These are phyloP conservation scores for Polyporus tsugae DNA, from an alignment of 1,284 basidiomycete genomes.

Conservation along the genomic window DNA sequence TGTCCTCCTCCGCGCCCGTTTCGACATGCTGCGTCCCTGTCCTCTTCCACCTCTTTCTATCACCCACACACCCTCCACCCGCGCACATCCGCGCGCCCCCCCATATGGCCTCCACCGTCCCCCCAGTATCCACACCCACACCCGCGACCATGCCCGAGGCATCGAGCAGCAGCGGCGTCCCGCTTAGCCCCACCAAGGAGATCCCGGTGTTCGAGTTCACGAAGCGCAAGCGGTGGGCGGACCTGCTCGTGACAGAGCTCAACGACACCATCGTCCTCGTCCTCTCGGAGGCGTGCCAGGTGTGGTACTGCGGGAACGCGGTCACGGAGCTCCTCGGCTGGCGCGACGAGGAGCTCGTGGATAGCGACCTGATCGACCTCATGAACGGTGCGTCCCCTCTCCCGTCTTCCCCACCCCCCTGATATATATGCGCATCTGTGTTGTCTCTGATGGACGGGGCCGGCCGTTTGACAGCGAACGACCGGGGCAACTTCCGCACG, in stretches of 20 bases:
- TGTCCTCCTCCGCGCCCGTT: not conserved
- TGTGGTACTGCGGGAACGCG: conserved; percentile 78
- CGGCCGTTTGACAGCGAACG: conserved; percentile 56
- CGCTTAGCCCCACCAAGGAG: conserved; percentile 27
- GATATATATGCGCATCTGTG: not conserved
- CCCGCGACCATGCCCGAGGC: not conserved
- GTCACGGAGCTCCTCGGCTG: conserved; percentile 79
- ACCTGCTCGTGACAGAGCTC: conserved; percentile 80
- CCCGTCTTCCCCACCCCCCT: not conserved
- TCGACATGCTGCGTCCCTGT: conserved; percentile 2
- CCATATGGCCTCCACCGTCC: conserved; percentile 8
- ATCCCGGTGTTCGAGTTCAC: conserved; percentile 74
- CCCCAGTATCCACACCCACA: not conserved
- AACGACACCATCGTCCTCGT: conserved; percentile 78
- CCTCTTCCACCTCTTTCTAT: not conserved
- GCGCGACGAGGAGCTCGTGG: conserved; percentile 76
- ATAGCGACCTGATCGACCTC: conserved; percentile 68
- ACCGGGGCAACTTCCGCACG: conserved; percentile 62
- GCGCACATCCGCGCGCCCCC: not conserved
- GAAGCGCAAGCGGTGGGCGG: conserved; percentile 86
- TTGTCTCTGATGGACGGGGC: conserved; percentile 7
- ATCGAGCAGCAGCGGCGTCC: conserved; percentile 3
- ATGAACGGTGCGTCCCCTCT: conserved; percentile 62
- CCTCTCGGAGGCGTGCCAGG: conserved; percentile 64
- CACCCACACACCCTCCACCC: conserved; percentile 7